Evolutionary conservation across 2,329 filamentous ascomycete genomes (phyloP), one percentile per base, ranked within the genome.

Genomic region (Catunica adiposa): DNA sequence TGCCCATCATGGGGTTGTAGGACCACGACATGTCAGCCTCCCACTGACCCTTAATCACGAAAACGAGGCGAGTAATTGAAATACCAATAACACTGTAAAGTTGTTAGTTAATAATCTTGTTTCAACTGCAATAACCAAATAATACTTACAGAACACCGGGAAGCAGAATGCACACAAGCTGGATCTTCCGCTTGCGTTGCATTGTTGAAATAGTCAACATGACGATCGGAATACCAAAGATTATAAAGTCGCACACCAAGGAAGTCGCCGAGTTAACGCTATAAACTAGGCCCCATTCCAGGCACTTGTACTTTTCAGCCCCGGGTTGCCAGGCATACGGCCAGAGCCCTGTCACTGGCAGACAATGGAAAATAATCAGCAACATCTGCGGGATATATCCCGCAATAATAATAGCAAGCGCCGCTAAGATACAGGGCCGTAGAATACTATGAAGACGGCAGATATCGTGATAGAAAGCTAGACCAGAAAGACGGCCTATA

Each of bases 261-360:
- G 73, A 76, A 2, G 77, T 63, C 0, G 65, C 67, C 9, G 73
- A 75, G 61, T 76, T 77, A 20, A 73, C 70, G 8, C 70, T 69
- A 59, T 77, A 77, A 1, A 77, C 73, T 2, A 73, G 56, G 0
- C 73, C 74, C 74, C 74, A 77, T 15, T 68, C 64, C 38, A 77
- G 58, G 59, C 74, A 77, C 0, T 61, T 66, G 59, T 73, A 77
- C 2, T 66, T 58, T 1, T 63, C 63, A 8, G 61, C 64, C 8
- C 67, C 67, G 0, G 64, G 61, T 60, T 77, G 72, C 66, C 54
- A 77, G 1, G 63, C 66, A 54, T 77, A 77, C 0, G 74, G 74
- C 74, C 74, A 77, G 1, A 73, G 62, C 0, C 67, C 72, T 0
- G 74, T 77, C 0, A 76, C 71, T 0, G 74, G 74, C 1, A 61